Evolutionary conservation across 257 asterid species (phyloP).

Genomic region (Paraleonurus japonicus): DNA sequence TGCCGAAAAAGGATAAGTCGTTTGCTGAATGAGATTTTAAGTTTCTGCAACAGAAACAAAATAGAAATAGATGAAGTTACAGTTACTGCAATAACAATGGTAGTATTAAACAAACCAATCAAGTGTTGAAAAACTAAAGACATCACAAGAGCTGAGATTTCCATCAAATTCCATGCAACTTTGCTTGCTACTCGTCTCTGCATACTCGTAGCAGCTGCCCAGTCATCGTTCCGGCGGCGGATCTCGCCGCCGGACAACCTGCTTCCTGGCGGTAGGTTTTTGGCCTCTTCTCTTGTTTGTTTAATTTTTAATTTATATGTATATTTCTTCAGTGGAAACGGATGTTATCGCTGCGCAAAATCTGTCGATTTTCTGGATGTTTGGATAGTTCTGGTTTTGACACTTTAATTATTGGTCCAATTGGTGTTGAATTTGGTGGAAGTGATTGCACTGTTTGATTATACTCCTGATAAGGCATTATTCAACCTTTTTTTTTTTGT

Average conservation of each 20-base stretch:
- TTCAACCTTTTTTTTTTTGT: neutral
- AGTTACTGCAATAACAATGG: neutral
- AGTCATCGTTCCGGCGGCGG: constrained; percentile 21
- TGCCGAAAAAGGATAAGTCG: too few relatives aligned
- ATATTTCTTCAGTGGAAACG: neutral
- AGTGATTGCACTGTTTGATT: neutral
- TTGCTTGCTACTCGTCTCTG: neutral
- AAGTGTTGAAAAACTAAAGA: neutral
- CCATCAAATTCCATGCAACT: constrained; percentile 25
- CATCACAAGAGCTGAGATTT: neutral
- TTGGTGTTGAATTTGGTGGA: neutral
- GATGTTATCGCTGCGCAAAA: neutral
- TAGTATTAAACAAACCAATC: neutral
- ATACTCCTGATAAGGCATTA: neutral
- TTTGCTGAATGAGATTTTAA: neutral
- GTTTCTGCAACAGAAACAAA: neutral
- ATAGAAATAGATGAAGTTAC: neutral
- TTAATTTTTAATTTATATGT: neutral
- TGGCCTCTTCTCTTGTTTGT: neutral
- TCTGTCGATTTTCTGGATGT: neutral
- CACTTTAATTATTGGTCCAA: neutral
- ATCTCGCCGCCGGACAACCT: constrained; percentile 30
- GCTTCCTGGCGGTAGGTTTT: constrained; percentile 22
- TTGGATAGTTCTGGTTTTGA: neutral
- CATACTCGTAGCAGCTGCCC: neutral